These are phyloP conservation scores for Gracilaria gracilis DNA, from an alignment of 23 red algal genomes.

Conservation along the genomic window DNA sequence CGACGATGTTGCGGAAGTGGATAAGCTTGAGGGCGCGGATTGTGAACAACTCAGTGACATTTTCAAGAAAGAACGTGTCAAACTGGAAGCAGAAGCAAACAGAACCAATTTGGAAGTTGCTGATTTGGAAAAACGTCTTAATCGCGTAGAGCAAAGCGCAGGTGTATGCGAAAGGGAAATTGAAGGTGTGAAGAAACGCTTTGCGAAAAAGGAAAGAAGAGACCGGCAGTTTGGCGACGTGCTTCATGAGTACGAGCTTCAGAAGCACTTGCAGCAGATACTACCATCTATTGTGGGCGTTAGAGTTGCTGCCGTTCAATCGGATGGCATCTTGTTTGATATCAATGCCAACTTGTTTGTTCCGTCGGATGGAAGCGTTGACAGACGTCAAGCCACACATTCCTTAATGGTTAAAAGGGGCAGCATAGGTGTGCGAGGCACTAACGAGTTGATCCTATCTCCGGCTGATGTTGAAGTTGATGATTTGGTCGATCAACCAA, in stretches of 20 bases:
- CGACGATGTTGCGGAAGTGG: constrained; percentile 6
- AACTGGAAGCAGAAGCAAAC: neutral
- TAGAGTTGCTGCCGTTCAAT: constrained; percentile 8
- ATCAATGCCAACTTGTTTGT: constrained; percentile 39
- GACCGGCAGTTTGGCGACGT: neutral
- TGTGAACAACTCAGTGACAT: neutral
- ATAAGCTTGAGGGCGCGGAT: neutral
- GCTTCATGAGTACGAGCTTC: constrained; percentile 13
- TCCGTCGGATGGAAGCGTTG: neutral
- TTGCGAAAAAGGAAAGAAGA: neutral
- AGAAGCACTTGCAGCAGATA: constrained; percentile 12
- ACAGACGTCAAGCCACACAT: constrained; percentile 23
- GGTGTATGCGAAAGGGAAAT: neutral
- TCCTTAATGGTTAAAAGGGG: neutral
- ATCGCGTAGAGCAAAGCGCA: neutral
- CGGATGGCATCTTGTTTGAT: constrained; percentile 30
- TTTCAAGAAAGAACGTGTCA: neutral
- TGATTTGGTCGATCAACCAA: constrained; percentile 2
- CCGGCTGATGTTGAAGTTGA: constrained; percentile 20
- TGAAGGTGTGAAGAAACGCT: neutral
- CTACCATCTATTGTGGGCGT: constrained; percentile 17
- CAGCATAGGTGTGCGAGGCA: neutral
- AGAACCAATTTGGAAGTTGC: neutral
- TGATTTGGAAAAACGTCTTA: neutral
- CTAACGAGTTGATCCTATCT: neutral